A percentile compares a stretch with the other conserved stretches of the same genome.
phyloP scores from a whole-genome alignment of 495 filamentous ascomycete species.

The Halenospora varia region DNA sequence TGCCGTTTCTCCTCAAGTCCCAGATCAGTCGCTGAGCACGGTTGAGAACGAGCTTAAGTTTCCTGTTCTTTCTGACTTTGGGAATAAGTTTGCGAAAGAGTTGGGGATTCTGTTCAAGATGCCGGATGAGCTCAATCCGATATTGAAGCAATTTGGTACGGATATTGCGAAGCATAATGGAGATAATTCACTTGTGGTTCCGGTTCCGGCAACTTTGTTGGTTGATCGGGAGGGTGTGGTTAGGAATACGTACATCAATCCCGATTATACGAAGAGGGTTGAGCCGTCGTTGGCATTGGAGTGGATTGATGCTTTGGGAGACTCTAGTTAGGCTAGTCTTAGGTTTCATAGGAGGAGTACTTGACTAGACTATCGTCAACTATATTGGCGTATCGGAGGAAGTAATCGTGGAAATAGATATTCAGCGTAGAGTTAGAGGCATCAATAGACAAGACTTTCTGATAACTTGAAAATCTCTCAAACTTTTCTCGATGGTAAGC shows the following conservation, averaged over 20 bases:
- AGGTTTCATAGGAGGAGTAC: neutral
- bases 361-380: no score
- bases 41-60: constrained; percentile 32
- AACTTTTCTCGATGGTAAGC: no score
- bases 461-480: no score
- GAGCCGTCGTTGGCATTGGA: constrained; percentile 29
- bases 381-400: no score
- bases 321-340: neutral
- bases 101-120: constrained; percentile 30
- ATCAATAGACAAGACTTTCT: no score
- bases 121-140: constrained; percentile 22
- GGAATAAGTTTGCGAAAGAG: constrained; percentile 31
- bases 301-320: constrained; percentile 27
- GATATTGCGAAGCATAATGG: constrained; percentile 27
- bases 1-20: constrained; percentile 37
- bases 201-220: constrained; percentile 32
- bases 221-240: constrained; percentile 31
- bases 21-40: constrained; percentile 27
- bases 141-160: constrained; percentile 24
- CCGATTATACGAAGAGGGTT: constrained; percentile 31
- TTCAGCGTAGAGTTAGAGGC: no score
- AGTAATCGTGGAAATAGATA: no score
- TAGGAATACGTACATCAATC: constrained; percentile 29
- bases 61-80: constrained; percentile 34
- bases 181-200: constrained; percentile 29